Base-by-base conservation (phyloP, 306 rosid genomes). In the Glycine tomentella region DNA sequence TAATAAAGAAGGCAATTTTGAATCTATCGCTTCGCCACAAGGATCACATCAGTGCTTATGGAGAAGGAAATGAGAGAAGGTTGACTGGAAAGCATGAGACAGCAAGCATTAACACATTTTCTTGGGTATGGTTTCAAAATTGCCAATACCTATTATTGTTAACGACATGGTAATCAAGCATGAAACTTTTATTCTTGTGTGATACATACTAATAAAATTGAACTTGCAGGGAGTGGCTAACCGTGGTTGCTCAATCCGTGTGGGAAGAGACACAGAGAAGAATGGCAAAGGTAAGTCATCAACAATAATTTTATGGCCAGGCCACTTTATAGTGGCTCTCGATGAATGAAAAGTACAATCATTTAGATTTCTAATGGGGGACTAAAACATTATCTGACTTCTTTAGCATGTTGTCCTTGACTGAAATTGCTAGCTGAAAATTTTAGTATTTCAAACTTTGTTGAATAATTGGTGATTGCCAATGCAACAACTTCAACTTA, bases 81-180 rank as follows among this genome's bases (percentile, higher is more conserved):
- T 87, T 96, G 91, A 96, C 99, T 67, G 99, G 99, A 90, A 92
- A 91, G 93, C 98, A 96, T 61, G 98, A 96, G 85, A 93, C 99
- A 57, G 99, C 99, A 38, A 85, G 70, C 90, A 92, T 93, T 34
- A 75, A 92, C 89, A 66, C 90, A 49, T 96, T 96, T 87, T 96
- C 99, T 67, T 96, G 99, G 99, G 99, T 96, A 90, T 20, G 56
- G 83, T 75, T 82, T 76, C 52, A 70, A 69, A 51, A 63, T 17
- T 80, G 49, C 4, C 79, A 64, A 50, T 62, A 25, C 65, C 64
- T 50, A 8, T 75, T 74, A 34, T 83, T 63, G 48, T 78, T 45
- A 70, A 75, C 34, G 56, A 71, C 42, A 63, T 2, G 56, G 38
- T 57, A 48, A 16, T 55, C 13, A 70, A 69, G 38, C 34, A 77